phyloP scores from a whole-genome alignment of 129 eudicot genomes.

The Daucus carota region DNA sequence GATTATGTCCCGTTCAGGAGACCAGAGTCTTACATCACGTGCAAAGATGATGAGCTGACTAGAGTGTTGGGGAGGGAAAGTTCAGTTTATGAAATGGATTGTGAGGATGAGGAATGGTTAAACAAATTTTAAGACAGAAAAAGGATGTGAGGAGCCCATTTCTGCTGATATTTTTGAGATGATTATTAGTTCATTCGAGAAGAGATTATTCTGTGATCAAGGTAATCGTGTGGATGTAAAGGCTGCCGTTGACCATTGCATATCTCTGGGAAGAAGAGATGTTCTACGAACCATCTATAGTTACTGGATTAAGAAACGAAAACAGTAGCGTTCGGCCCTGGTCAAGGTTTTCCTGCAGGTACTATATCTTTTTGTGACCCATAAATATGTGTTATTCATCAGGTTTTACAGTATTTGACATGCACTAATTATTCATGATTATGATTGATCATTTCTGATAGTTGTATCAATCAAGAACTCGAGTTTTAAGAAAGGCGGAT shows the following conservation, averaged over 20 bases:
- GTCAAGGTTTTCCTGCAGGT: constrained; percentile 80
- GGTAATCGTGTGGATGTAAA: too few species aligned
- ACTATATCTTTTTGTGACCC: not conserved
- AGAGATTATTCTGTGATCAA: too few species aligned
- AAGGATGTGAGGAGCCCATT: too few species aligned
- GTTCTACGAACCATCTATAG: constrained; percentile 46
- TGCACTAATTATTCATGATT: too few species aligned
- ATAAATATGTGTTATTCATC: too few species aligned
- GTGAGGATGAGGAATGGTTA: constrained; percentile 77
- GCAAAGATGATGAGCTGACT: too few species aligned
- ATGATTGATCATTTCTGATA: too few species aligned
- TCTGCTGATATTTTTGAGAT: constrained; percentile 56
- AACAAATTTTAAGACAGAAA: too few species aligned
- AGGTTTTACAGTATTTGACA: too few species aligned
- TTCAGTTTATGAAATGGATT: constrained; percentile 68
- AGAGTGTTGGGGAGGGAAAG: constrained; percentile 20
- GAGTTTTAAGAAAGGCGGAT: constrained; percentile 26
- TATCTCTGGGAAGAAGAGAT: constrained; percentile 36
- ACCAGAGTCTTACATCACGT: too few species aligned
- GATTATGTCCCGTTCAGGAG: too few species aligned
- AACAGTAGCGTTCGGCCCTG: constrained; percentile 47
- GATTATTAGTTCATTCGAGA: constrained; percentile 65
- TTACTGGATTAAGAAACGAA: constrained; percentile 72
- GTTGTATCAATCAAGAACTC: too few species aligned
- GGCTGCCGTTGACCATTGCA: constrained; percentile 38